These are phyloP conservation scores for Scheffersomyces segobiensis DNA, from an alignment of 1,139 yeast species.

Conservation along the genomic window DNA sequence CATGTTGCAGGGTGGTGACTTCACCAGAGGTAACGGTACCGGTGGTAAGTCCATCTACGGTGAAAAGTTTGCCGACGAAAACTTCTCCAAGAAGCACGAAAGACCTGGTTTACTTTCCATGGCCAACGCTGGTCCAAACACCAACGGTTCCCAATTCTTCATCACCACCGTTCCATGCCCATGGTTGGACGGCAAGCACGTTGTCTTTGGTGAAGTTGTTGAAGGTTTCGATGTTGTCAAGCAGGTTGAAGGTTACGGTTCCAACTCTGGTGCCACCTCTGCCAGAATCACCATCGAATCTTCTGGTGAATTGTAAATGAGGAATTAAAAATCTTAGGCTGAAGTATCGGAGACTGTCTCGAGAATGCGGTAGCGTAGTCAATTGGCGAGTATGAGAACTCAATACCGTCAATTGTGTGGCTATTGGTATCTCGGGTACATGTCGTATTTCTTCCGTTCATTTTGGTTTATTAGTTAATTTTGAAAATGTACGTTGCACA, in stretches of 20 bases:
- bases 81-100: constrained; percentile 82
- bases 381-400: not conserved
- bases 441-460: not conserved
- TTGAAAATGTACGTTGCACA: not conserved
- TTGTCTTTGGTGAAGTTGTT: constrained; percentile 94
- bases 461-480: not conserved
- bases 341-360: not conserved
- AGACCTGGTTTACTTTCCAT: constrained; percentile 94
- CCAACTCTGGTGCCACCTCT: constrained; percentile 79
- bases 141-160: constrained; percentile 99
- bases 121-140: constrained; percentile 99
- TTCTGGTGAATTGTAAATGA: constrained; percentile 74
- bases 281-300: constrained; percentile 77
- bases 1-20: constrained; percentile 99
- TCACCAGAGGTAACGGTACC: constrained; percentile 91
- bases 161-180: constrained; percentile 94
- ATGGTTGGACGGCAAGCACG: constrained; percentile 99
- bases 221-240: constrained; percentile 91
- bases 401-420: not conserved
- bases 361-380: not conserved
- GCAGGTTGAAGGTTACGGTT: constrained; percentile 86
- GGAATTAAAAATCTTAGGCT: not conserved
- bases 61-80: constrained; percentile 92
- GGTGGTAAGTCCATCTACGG: constrained; percentile 99
- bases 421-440: not conserved